Percentiles rank a stretch among this genome's conserved stretches.
These are phyloP conservation scores for Lipomyces japonicus DNA, from an alignment of 805 yeast genomes.

Conservation along the genomic window DNA sequence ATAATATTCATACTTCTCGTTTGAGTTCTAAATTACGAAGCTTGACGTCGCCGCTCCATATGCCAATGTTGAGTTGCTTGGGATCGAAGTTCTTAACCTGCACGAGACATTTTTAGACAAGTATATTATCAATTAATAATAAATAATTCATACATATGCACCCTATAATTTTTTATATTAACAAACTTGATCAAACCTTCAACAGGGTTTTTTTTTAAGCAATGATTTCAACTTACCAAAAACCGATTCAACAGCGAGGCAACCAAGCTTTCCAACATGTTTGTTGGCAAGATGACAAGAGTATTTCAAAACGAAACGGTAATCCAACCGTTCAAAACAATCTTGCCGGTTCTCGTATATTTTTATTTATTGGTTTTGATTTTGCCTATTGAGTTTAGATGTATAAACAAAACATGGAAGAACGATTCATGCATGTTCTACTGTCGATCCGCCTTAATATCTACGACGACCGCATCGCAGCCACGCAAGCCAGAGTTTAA, in stretches of 20 bases:
- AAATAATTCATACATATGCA: constrained; percentile 33
- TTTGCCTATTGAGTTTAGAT: too few relatives aligned
- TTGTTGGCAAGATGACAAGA: neutral
- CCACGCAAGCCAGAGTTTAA: too few relatives aligned
- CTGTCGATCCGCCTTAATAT: too few relatives aligned
- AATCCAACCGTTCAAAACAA: too few relatives aligned
- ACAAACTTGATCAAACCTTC: neutral
- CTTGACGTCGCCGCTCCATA: constrained; percentile 96
- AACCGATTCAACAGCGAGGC: constrained; percentile 44
- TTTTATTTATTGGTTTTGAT: too few relatives aligned
- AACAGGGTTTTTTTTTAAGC: neutral
- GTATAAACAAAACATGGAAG: too few relatives aligned
- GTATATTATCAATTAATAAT: neutral
- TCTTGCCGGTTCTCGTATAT: too few relatives aligned
- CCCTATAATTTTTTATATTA: constrained; percentile 30
- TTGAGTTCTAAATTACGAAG: constrained; percentile 71
- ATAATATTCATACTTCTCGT: constrained; percentile 50
- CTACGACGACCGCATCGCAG: too few relatives aligned
- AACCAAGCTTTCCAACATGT: constrained; percentile 44
- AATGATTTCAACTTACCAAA: constrained; percentile 33
- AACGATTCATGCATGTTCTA: too few relatives aligned
- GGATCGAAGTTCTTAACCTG: constrained; percentile 93
- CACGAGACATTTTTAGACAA: neutral
- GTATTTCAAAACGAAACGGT: neutral
- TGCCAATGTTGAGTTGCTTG: constrained; percentile 88